Base-by-base conservation (phyloP, 768 basidiomycete species). In the Mycena epipterygia region DNA sequence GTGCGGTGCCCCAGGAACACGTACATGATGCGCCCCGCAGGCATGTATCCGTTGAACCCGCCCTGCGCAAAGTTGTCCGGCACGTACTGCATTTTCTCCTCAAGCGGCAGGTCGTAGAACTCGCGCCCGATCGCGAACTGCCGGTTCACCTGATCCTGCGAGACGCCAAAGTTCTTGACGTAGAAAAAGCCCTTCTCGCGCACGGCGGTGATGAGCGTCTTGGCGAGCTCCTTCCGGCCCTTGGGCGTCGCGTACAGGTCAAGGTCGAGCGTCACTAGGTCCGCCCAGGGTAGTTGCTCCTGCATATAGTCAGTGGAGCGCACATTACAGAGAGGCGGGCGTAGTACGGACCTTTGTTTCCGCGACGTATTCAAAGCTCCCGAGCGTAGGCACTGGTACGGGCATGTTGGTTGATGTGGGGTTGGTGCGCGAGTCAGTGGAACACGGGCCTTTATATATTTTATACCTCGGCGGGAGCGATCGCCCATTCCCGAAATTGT, bases 171-270 rank as follows among this genome's bases (percentile, higher is more conserved):
- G 75, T 84, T 84, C 79, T 84, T 85, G 41, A 87, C 85, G 75
- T 87, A 87, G 82, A 87, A 87, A 79, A 86, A 87, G 16, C 86
- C 86, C 67, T 87, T 83, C 72, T 83, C 82, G 33, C 84, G 82
- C 32, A 87, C 80, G 16, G 84, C 86, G 46, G 81, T 75, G 72
- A 87, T 81, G 33, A 88, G 80, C 13, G 75, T 81, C 60, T 82
- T 52, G 1, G 86, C 84, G 23, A 85, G 84, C 68, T 82, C 70
- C 51, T 81, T 76, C 65, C 82, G 84, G 56, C 85, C 86, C 69
- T 85, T 82, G 1, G 81, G 79, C 2, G 81, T 82, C n/a, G 72
- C 76, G 72, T 80, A 83, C 27, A 79, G 72, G 59, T 81, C 80
- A 41, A 88, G 79, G 72, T 88, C 87, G 44, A 88, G 74, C 2